Evolutionary conservation across 2,329 filamentous ascomycete genomes (phyloP), one percentile per base, ranked within the genome.

Genomic region (Parastagonospora avenae): DNA sequence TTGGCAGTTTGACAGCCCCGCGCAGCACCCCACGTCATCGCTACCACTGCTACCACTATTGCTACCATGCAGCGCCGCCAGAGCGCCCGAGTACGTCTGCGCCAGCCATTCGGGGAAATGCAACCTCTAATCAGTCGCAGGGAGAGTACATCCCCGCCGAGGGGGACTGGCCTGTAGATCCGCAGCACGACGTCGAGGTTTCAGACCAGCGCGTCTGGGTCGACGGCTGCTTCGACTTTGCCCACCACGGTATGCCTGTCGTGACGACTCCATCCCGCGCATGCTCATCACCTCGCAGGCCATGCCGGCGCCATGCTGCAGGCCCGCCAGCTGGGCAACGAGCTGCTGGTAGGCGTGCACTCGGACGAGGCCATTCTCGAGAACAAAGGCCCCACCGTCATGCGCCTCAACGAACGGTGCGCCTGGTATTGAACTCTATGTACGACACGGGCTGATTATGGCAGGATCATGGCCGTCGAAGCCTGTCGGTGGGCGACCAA

Each of bases 171-270:
- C 85, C 85, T n/a, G 82, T 85, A 33, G 82, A 82, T 60, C 85
- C 85, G 9, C 85, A 87, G 71, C 76, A 85, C 35, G 82, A 85
- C 66, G 70, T 83, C 36, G 70, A 77, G 2, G 78, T 87, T 40
- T 77, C 76, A 24, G 81, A 88, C 50, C 86, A 90, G 65, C 87
- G 93, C 61, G 90, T 99, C 67, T 99, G 95, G 95, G 90, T 99
- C 24, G 94, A 99, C 74, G 94, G 94, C 57, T 99, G 94, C 81
- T 99, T 97, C 79, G 94, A 99, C 79, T 99, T 99, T 77, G 95
- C 92, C 77, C 94, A 99, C 74, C 94, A 97, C 74, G 94, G 90
- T 91, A 75, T 16, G 59, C 33, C 37, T 14, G 7, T 9, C 14
- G 15, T 8, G n/a, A 11, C 36, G 10, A 31, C 38, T 4, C 36